These are phyloP conservation scores for Tuber calosporum DNA, from an alignment of 495 filamentous ascomycete species.

Conservation along the genomic window DNA sequence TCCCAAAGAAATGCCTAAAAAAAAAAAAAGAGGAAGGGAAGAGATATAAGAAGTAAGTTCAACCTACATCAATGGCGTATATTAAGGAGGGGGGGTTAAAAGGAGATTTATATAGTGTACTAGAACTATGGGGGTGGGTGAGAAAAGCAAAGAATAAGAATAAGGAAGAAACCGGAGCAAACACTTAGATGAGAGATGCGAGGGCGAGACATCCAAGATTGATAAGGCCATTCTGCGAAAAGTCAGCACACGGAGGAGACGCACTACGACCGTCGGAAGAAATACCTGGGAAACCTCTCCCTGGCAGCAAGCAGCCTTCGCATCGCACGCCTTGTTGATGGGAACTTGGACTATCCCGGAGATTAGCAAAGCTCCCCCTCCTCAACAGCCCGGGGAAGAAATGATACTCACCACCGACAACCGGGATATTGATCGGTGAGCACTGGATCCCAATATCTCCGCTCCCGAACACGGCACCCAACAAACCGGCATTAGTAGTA, in stretches of 20 bases:
- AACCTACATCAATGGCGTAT: background rate
- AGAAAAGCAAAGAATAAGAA: background rate
- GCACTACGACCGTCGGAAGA: background rate
- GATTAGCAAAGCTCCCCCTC: background rate
- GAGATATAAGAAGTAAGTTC: background rate
- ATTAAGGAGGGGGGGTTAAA: background rate
- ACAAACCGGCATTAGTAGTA: conserved; percentile 23
- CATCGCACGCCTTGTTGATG: conserved; percentile 30
- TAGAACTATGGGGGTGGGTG: background rate
- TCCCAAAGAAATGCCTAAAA: background rate
- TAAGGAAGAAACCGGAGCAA: background rate
- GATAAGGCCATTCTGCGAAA: conserved; percentile 25
- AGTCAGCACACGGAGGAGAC: background rate
- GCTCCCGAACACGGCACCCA: conserved; percentile 20
- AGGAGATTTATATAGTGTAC: background rate
- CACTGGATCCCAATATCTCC: conserved; percentile 32
- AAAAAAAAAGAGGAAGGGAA: background rate
- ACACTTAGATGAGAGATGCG: conserved; percentile 23
- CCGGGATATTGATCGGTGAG: conserved; percentile 25
- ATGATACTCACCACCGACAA: conserved; percentile 18
- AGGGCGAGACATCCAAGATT: conserved; percentile 31
- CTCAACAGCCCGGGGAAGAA: background rate
- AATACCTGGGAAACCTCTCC: conserved; percentile 31
- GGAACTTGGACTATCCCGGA: conserved; percentile 22
- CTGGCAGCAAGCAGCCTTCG: conserved; percentile 33